These are phyloP conservation scores for Boletales sp. DNA, from an alignment of 768 basidiomycete genomes.

Conservation along the genomic window DNA sequence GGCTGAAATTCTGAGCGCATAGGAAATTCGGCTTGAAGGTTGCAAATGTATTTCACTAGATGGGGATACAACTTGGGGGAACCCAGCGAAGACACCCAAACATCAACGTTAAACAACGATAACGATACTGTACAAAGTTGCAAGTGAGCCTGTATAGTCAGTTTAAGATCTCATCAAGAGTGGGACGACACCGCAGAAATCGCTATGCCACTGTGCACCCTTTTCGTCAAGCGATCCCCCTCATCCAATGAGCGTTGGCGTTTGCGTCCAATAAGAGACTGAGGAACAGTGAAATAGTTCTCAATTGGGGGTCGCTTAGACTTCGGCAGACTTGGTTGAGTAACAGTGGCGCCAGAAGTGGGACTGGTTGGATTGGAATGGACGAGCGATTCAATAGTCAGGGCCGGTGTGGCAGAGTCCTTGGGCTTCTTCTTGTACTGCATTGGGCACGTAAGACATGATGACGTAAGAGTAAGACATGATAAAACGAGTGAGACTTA, in stretches of 20 bases:
- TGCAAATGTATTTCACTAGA: too few species aligned
- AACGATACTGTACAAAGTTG: slow-evolving; percentile 28
- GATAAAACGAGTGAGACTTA: slow-evolving; percentile 24
- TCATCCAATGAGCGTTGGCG: slow-evolving; percentile 27
- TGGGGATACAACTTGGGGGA: too few species aligned
- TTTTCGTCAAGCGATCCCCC: slow-evolving; percentile 21
- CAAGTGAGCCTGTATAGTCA: slow-evolving; percentile 1
- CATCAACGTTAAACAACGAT: slow-evolving; percentile 13
- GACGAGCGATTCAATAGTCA: slow-evolving; percentile 64
- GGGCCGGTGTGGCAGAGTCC: slow-evolving; percentile 32
- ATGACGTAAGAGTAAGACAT: slow-evolving; percentile 19
- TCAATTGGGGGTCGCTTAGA: slow-evolving; percentile 35
- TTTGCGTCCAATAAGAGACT: slow-evolving; percentile 17
- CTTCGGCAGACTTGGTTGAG: slow-evolving; percentile 15
- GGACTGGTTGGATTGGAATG: slow-evolving; percentile 71
- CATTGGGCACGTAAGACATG: slow-evolving; percentile 28
- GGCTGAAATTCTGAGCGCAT: too few species aligned
- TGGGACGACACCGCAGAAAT: slow-evolving; percentile 13
- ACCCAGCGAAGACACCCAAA: not conserved
- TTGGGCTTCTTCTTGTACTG: slow-evolving; percentile 57
- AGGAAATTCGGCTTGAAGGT: too few species aligned
- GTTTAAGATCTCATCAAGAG: slow-evolving; percentile 6
- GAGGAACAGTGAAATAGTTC: slow-evolving; percentile 33
- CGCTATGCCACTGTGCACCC: slow-evolving; percentile 14
- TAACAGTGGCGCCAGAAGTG: slow-evolving; percentile 26